Conservation (phyloP, 495 filamentous ascomycete species). For the Penicillium paxilli region DNA sequence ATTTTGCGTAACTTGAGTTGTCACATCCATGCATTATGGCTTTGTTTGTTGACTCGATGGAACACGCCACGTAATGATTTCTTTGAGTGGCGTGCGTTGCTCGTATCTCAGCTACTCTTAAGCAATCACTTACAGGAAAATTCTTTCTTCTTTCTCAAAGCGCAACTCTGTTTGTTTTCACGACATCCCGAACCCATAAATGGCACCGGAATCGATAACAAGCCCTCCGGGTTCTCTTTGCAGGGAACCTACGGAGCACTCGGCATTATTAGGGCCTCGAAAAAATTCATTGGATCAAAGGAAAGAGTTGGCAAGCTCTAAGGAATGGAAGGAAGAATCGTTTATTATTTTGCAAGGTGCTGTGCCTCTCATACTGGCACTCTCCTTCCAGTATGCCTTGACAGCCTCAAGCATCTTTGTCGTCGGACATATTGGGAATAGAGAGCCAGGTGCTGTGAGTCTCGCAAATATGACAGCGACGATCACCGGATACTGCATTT, state of each 20-base stretch:
- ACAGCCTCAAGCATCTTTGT: conserved; percentile 69
- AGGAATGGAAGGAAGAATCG: conserved; percentile 16
- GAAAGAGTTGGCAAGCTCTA: neutral
- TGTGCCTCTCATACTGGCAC: conserved; percentile 63
- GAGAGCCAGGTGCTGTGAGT: conserved; percentile 64
- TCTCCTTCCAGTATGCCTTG: conserved; percentile 71
- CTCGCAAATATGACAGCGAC: conserved; percentile 72
- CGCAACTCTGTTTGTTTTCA: neutral
- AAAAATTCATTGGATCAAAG: neutral
- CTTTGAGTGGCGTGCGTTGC: neutral
- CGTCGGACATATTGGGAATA: conserved; percentile 62
- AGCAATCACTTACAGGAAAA: neutral
- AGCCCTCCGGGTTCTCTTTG: neutral
- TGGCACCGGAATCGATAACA: neutral
- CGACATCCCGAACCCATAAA: neutral
- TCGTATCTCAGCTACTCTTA: neutral
- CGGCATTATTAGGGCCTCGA: neutral
- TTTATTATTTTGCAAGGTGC: conserved; percentile 49
- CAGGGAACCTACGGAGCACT: neutral
- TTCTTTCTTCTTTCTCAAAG: neutral
- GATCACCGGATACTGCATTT: conserved; percentile 70
- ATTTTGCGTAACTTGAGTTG: neutral
- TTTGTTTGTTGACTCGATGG: neutral
- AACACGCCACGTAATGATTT: neutral
- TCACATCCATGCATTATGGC: neutral